Percentiles rank a stretch among this genome's conserved stretches.
Evolutionary conservation across 1,284 basidiomycete species (phyloP).

Genomic region (Taiwanofungus camphoratus): DNA sequence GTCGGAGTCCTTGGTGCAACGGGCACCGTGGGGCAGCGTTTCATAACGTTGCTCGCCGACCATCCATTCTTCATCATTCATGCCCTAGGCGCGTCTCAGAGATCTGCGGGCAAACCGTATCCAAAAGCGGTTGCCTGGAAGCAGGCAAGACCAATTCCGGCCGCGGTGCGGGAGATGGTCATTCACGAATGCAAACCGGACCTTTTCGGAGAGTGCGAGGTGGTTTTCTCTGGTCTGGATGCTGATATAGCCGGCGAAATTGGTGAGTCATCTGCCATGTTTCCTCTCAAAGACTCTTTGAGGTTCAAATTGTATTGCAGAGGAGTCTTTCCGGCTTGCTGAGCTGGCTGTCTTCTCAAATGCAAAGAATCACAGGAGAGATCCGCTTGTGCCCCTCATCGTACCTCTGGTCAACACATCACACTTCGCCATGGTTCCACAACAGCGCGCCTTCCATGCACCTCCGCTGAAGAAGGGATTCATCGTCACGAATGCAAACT

Average conservation of each 20-base stretch:
- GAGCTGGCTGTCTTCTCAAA: slow-evolving; percentile 96
- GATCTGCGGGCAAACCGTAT: slow-evolving; percentile 89
- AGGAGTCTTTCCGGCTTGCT: slow-evolving; percentile 81
- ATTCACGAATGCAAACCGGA: slow-evolving; percentile 80
- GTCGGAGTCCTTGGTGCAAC: slow-evolving; percentile 96
- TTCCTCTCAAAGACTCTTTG: neutral
- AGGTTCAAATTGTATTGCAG: slow-evolving; percentile 36
- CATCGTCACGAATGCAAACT: slow-evolving; percentile 99
- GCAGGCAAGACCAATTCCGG: slow-evolving; percentile 76
- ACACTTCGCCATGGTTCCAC: slow-evolving; percentile 82
- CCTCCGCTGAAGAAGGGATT: slow-evolving; percentile 83
- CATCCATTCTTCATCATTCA: slow-evolving; percentile 93
- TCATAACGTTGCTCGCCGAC: slow-evolving; percentile 82
- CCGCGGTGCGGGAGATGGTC: slow-evolving; percentile 58
- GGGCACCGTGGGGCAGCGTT: slow-evolving; percentile 93
- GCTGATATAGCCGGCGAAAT: slow-evolving; percentile 93
- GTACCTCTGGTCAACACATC: slow-evolving; percentile 94
- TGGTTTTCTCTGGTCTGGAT: slow-evolving; percentile 95
- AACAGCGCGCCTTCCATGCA: slow-evolving; percentile 70
- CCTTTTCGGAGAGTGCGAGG: slow-evolving; percentile 76
- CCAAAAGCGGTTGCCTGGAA: slow-evolving; percentile 85
- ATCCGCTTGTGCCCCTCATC: slow-evolving; percentile 93
- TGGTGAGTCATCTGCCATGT: slow-evolving; percentile 47
- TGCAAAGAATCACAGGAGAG: slow-evolving; percentile 94
- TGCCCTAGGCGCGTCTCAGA: slow-evolving; percentile 83